These are phyloP conservation scores for Tetracladium marchalianum DNA, from an alignment of 495 filamentous ascomycete species.

Conservation along the genomic window DNA sequence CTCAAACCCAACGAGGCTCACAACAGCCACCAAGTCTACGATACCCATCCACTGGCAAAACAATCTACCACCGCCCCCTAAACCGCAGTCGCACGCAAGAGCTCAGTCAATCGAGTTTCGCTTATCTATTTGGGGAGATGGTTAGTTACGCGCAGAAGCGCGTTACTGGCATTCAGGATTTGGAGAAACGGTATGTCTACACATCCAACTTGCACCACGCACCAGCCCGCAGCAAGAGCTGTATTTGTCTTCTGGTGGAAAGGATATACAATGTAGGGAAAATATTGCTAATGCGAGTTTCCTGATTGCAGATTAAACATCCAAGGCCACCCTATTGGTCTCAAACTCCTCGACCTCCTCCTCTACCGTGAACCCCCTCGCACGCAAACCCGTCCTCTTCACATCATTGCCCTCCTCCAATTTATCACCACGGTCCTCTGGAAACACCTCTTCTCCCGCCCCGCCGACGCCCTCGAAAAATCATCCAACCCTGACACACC, in stretches of 20 bases:
- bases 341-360: constrained; percentile 89
- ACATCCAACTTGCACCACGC: not conserved
- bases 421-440: constrained; percentile 87
- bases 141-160: constrained; percentile 86
- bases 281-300: not conserved
- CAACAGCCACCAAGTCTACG: constrained; percentile 56
- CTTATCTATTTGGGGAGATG: constrained; percentile 95
- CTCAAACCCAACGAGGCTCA: constrained; percentile 18
- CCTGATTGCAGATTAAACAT: constrained; percentile 59
- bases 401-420: constrained; percentile 85
- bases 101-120: constrained; percentile 85
- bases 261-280: not conserved
- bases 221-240: not conserved
- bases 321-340: constrained; percentile 91
- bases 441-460: constrained; percentile 81
- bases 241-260: no score
- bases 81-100: constrained; percentile 81
- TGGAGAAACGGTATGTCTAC: constrained; percentile 51
- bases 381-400: constrained; percentile 66
- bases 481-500: constrained; percentile 67
- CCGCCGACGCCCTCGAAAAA: constrained; percentile 87
- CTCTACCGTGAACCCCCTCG: constrained; percentile 65
- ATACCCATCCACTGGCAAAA: constrained; percentile 90
- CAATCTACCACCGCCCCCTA: constrained; percentile 92
- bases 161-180: constrained; percentile 83